phyloP scores from a whole-genome alignment of 306 rosid species.

The Cucumis sativus region Cucumber_9930_V3 NC_026657.2:40184001-40184500 shows the following conservation, averaged over 20 bases:
- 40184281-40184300: conserved; percentile 19
- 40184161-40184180: conserved; percentile 68
- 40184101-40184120: conserved; percentile 9
- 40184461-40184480: not conserved
- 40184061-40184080: not conserved
- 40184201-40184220: conserved; percentile 52
- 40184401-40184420: not conserved
- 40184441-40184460: not conserved
- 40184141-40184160: conserved; percentile 73
- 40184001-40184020: not conserved
- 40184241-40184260: conserved; percentile 10
- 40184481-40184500: not conserved
- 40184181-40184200: conserved; percentile 99
- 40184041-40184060: not conserved
- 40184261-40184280: conserved; percentile 29
- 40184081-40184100: conserved; percentile 13
- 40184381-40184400: not conserved
- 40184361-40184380: not conserved
- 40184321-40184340: conserved; percentile 28
- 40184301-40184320: conserved; percentile 19
- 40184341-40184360: conserved; percentile 6
- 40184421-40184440: not conserved
- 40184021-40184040: not conserved
- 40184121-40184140: conserved; percentile 19
- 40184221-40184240: conserved; percentile 7